Conservation (phyloP, 257 asterid genomes). For the Verbascum thapsus region DNA sequence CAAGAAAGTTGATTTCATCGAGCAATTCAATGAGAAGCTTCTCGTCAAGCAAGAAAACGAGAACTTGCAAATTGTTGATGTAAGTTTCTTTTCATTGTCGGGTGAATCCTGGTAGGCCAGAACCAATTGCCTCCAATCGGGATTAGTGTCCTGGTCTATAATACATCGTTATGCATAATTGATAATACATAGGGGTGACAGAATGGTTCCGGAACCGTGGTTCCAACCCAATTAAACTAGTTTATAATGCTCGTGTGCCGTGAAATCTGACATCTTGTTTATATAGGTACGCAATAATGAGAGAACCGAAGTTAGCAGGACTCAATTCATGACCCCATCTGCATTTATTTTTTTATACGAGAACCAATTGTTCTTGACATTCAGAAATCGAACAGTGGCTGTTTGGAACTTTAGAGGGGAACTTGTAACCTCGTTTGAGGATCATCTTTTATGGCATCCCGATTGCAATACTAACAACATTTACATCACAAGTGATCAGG, state of each 20-base stretch:
- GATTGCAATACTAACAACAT: constrained; percentile 90
- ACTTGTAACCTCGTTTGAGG: constrained; percentile 86
- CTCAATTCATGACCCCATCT: constrained; percentile 86
- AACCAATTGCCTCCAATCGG: no score
- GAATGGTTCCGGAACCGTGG: no score
- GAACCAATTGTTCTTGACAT: constrained; percentile 81
- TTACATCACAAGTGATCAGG: constrained; percentile 87
- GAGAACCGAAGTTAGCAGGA: constrained; percentile 74
- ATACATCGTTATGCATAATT: no score
- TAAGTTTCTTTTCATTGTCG: constrained; percentile 44
- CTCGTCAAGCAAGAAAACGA: constrained; percentile 89
- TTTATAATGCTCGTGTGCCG: no score
- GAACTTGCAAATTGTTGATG: constrained; percentile 86
- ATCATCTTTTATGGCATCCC: constrained; percentile 87
- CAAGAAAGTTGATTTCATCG: constrained; percentile 88
- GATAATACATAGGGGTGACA: no score
- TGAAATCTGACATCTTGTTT: constrained; percentile 33
- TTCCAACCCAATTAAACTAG: no score
- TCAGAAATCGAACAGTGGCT: constrained; percentile 77
- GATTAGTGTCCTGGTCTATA: no score
- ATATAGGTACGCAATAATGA: constrained; percentile 70
- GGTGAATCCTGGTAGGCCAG: no score
- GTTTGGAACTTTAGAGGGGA: constrained; percentile 95
- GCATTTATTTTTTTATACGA: constrained; percentile 85
- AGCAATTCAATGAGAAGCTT: constrained; percentile 86